Evolutionary conservation across 1,139 yeast species (phyloP), one percentile per base, ranked within the genome.

Genomic region (Lodderomyces metapsilosis): DNA sequence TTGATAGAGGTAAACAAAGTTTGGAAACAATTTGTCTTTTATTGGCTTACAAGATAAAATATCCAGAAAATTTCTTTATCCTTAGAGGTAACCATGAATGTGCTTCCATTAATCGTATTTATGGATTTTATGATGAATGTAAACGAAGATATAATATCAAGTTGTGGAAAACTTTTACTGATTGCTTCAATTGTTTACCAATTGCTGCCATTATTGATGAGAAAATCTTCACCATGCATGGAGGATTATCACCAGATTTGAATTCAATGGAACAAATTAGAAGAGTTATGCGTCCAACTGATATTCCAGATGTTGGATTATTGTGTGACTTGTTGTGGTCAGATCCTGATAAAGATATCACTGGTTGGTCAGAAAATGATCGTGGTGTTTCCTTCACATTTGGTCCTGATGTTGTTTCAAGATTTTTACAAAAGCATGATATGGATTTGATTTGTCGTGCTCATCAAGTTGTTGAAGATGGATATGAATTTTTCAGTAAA

Each of bases 381-480:
- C 84, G 98, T 68, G 98, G 98, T 59, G 97, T 92, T 43, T 88
- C 96, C 11, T 92, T 88, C 66, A 89, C 97, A 15, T 92, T 92
- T 70, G 98, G 98, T 12, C 97, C 97, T 10, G 98, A 89, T 62
- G 97, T 89, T 43, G 97, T 91, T 44, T 85, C 95, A 47, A 76
- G 97, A 63, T 91, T 91, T 63, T 71, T 91, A 62, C 96, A 89
- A 63, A 91, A 88, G 60, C 97, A 89, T 65, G 98, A 89, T 62
- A 86, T 92, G 91, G 98, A 92, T 65, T 80, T 92, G 58, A 88
- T 92, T 59, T 91, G 98, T 71, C 80, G 98, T 62, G 98, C 98
- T 37, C 98, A 92, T 73, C 97, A 91, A 71, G 98, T 92, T 48
- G 98, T 92, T 49, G 98, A 92, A 69, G 98, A 92, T 66, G 98